Conservation (phyloP, 2,329 filamentous ascomycete genomes). For the Apiospora hydei region DNA sequence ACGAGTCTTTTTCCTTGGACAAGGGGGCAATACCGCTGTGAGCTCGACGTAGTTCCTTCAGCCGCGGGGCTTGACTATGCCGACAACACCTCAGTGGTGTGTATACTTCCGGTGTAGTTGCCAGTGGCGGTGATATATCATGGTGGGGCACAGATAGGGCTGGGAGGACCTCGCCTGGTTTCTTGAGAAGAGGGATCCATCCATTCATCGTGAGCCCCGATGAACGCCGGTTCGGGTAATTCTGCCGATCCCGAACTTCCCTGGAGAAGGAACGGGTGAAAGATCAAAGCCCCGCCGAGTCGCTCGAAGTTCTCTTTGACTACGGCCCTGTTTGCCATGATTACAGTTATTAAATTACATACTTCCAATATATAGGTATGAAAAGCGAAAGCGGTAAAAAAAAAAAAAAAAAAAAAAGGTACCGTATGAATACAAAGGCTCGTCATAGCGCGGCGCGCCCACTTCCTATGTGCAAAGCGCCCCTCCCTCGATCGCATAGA, state of each 20-base stretch:
- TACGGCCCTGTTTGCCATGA: neutral
- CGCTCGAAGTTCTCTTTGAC: neutral
- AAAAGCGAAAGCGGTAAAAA: too few relatives aligned
- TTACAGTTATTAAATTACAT: neutral
- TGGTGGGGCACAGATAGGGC: slow-evolving; percentile 8
- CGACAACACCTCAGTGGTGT: neutral
- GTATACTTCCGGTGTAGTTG: slow-evolving; percentile 4
- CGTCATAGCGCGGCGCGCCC: neutral
- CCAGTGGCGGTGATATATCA: neutral
- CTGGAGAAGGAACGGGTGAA: neutral
- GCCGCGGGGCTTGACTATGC: neutral
- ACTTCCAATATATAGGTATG: neutral
- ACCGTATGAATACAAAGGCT: too few relatives aligned
- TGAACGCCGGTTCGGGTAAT: slow-evolving; percentile 1
- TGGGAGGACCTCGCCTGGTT: slow-evolving; percentile 16
- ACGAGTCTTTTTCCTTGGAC: neutral
- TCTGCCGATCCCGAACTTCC: neutral
- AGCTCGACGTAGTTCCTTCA: neutral
- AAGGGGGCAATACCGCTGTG: neutral
- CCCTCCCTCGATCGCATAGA: neutral
- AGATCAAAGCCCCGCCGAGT: neutral
- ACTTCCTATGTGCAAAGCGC: neutral
- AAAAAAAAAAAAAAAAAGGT: too few relatives aligned
- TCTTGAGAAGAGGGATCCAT: slow-evolving; percentile 13
- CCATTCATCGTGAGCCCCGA: neutral